These are phyloP conservation scores for Pelargonium fulgidum DNA, from an alignment of 441 rosid species.

Conservation along the genomic window DNA sequence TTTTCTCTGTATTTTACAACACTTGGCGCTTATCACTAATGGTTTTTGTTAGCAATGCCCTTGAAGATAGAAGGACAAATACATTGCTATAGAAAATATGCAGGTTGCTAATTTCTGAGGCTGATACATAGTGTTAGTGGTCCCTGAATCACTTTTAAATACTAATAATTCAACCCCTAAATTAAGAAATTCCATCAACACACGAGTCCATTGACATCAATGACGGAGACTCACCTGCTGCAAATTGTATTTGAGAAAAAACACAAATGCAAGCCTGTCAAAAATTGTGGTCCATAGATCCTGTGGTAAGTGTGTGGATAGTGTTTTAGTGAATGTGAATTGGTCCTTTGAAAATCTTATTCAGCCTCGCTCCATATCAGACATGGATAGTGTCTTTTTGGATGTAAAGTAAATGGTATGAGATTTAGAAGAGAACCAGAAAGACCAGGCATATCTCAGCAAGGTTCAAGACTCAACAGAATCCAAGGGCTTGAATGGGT, in stretches of 20 bases:
- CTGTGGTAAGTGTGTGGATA: background rate
- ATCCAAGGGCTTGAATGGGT: too few relatives aligned
- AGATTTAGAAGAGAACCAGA: background rate
- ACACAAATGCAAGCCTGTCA: background rate
- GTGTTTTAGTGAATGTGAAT: conserved; percentile 2
- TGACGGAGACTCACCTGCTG: too few relatives aligned
- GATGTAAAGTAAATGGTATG: background rate
- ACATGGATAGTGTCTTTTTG: background rate
- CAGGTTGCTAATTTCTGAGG: too few relatives aligned
- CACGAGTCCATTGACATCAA: too few relatives aligned
- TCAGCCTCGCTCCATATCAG: background rate
- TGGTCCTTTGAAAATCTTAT: background rate
- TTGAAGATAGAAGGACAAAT: background rate
- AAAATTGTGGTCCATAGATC: background rate
- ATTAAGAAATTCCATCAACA: too few relatives aligned
- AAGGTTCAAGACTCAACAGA: background rate
- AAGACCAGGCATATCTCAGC: background rate
- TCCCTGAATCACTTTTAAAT: too few relatives aligned
- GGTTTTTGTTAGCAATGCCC: background rate
- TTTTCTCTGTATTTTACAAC: background rate
- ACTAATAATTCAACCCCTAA: too few relatives aligned
- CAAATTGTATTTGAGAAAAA: too few relatives aligned
- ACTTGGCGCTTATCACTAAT: background rate
- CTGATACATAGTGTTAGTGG: too few relatives aligned
- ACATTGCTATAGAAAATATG: background rate